phyloP scores from a whole-genome alignment of 2,329 filamentous ascomycete species.

The Aureobasidium sp. region DNA sequence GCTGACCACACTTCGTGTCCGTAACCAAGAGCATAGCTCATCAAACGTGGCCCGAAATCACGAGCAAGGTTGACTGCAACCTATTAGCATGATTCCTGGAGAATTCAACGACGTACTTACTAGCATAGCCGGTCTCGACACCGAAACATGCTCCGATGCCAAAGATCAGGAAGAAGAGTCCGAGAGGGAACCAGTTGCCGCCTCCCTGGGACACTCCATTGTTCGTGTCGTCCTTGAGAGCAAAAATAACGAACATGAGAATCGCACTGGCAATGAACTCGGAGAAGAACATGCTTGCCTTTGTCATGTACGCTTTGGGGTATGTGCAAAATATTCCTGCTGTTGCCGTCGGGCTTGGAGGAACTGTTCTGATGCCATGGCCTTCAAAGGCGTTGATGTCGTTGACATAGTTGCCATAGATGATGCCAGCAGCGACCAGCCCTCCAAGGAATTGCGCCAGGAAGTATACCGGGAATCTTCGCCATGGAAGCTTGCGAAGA shows the following conservation, averaged over 20 bases:
- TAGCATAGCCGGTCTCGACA: constrained; percentile 61
- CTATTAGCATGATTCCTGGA: neutral
- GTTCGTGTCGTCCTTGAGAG: constrained; percentile 50
- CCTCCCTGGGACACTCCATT: constrained; percentile 27
- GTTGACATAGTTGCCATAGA: constrained; percentile 45
- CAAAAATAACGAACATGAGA: constrained; percentile 64
- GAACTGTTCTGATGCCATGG: constrained; percentile 55
- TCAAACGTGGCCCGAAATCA: constrained; percentile 64
- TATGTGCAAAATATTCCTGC: constrained; percentile 66
- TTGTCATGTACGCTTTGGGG: constrained; percentile 56
- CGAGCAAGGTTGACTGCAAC: constrained; percentile 54
- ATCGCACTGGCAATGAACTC: constrained; percentile 62
- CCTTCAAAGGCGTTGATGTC: constrained; percentile 61
- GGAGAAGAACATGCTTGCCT: constrained; percentile 61
- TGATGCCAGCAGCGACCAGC: constrained; percentile 48
- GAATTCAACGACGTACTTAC: constrained; percentile 22
- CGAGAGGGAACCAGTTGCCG: constrained; percentile 48
- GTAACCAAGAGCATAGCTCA: constrained; percentile 62
- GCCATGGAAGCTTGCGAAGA: constrained; percentile 61
- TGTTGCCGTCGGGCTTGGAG: constrained; percentile 48
- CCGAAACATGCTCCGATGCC: constrained; percentile 62
- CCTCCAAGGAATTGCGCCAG: constrained; percentile 61
- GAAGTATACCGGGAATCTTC: constrained; percentile 62
- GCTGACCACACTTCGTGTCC: constrained; percentile 51
- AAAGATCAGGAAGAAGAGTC: constrained; percentile 60